Base-by-base conservation (phyloP, 192 early-diverging fungal genomes). In the Coemansia asiatica region DNA sequence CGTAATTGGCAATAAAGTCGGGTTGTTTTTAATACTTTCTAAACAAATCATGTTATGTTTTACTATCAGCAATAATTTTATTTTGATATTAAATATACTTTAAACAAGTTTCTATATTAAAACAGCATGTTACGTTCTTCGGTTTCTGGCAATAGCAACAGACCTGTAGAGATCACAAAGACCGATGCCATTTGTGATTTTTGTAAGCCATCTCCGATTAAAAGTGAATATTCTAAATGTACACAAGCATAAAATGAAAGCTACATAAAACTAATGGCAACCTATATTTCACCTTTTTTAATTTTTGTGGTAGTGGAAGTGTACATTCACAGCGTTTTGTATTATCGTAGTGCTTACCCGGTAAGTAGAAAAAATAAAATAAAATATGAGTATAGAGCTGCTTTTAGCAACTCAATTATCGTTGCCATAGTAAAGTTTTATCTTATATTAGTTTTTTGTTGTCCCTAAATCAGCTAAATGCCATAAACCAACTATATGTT, bases 101-200 rank as follows among this genome's bases (percentile, higher is more conserved):
- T 15, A 4, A 10, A 18, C 13, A 3, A 16, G 40, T 44, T 44
- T 44, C 12, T 44, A 15, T 44, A 16, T 44, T 44, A 44, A 36
- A 25, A 33, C 16, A 5, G 4, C 57, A 60, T 60, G 33, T 36
- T 36, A 40, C 21, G 18, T 21, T 40, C 57, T 7, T 16, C 7
- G 7, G 2, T 35, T 29, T 29, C 55, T 35, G 25, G 46, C 2
- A n/a, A n/a, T n/a, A 27, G 64, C 16, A 58, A 48, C 6, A 29
- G 26, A 22, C 18, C 27, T n/a, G 55, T 46, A 23, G 38, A 64
- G 12, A 74, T 71, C 23, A 65, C 60, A 56, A 74, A 67, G 47
- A 12, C 71, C 16, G 72, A 80, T n/a, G 65, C 72, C 21, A 60
- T 80, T 31, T 62, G 77, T 49, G 77, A 74, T 49, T 80, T 80